phyloP scores from a whole-genome alignment of 495 filamentous ascomycete genomes.

The Penicillium riverlandense region DNA sequence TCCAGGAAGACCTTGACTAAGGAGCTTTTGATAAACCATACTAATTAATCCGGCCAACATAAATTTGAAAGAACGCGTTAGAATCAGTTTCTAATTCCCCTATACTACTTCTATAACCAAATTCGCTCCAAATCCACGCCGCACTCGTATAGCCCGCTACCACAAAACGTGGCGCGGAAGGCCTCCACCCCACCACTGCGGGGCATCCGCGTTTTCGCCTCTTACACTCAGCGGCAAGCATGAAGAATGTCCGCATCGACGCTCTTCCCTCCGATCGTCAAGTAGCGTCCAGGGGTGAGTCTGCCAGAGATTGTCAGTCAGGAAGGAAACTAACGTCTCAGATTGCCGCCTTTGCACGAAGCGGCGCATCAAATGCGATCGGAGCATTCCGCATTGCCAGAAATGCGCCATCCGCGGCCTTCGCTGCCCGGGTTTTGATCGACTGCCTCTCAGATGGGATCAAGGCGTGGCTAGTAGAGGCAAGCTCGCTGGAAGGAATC shows the following conservation, averaged over 20 bases:
- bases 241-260: slow-evolving; percentile 11
- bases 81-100: too few relatives aligned
- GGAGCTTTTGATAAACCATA: background rate
- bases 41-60: too few relatives aligned
- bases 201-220: too few relatives aligned
- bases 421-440: slow-evolving; percentile 9
- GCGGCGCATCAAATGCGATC: slow-evolving; percentile 17
- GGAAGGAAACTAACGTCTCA: background rate
- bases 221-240: too few relatives aligned
- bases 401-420: slow-evolving; percentile 11
- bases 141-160: too few relatives aligned
- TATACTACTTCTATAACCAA: too few relatives aligned
- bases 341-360: slow-evolving; percentile 10
- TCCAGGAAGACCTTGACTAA: slow-evolving; percentile 13
- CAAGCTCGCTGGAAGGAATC: background rate
- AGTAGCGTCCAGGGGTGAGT: slow-evolving; percentile 9
- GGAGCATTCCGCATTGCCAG: slow-evolving; percentile 10
- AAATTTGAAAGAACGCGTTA: too few relatives aligned
- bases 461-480: slow-evolving; percentile 8
- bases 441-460: slow-evolving; percentile 7
- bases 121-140: too few relatives aligned
- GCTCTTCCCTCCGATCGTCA: slow-evolving; percentile 8
- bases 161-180: too few relatives aligned
- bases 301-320: background rate
- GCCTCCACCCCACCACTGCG: too few relatives aligned